Percentiles rank a stretch among this genome's conserved stretches.
Conservation (phyloP, 129 eudicot genomes). For the Apium graveolens region DNA sequence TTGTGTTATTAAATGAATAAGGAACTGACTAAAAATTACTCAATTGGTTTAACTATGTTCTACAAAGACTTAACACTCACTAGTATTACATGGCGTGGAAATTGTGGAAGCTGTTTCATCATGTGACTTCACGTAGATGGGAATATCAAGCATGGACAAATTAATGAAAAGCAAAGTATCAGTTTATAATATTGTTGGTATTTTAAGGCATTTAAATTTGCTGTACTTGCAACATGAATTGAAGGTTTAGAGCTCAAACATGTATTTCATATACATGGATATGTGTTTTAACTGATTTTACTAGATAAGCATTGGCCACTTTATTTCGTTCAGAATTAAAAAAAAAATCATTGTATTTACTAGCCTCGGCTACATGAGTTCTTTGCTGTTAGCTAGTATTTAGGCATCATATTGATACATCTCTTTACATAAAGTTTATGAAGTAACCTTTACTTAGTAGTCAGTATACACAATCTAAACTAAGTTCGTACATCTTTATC, state of each 20-base stretch:
- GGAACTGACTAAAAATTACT: background rate
- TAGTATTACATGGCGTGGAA: background rate
- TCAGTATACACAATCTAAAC: background rate
- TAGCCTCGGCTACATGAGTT: background rate
- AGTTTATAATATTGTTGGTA: background rate
- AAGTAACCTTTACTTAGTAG: background rate
- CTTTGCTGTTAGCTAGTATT: background rate
- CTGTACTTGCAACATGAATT: background rate
- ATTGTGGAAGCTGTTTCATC: background rate
- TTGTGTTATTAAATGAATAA: background rate
- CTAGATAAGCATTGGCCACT: background rate
- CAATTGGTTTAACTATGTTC: background rate
- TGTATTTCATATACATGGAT: background rate
- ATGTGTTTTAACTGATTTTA: background rate
- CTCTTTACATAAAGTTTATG: background rate
- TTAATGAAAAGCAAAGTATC: background rate
- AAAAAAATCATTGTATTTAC: background rate
- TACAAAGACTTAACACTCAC: background rate
- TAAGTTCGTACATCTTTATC: slow-evolving; percentile 1
- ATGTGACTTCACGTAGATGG: background rate
- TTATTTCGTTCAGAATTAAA: background rate
- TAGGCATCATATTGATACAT: background rate
- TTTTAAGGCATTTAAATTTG: background rate
- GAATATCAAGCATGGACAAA: background rate
- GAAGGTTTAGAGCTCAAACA: background rate